These are phyloP conservation scores for Emergomyces orientalis DNA, from an alignment of 2,329 filamentous ascomycete species.

Conservation along the genomic window DNA sequence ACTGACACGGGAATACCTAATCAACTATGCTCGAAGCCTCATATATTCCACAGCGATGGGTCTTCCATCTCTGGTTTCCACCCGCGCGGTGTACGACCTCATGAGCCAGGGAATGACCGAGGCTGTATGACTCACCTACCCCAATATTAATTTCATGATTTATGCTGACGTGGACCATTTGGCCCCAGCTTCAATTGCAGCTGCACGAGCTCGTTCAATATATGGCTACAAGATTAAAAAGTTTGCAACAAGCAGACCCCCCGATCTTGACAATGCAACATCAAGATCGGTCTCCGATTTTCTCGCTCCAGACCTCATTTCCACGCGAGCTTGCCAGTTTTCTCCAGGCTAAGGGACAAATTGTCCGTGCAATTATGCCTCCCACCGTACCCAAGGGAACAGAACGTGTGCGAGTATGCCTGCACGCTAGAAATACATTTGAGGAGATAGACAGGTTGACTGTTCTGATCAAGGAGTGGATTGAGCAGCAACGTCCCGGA, in stretches of 20 bases:
- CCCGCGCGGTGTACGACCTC: slow-evolving; percentile 50
- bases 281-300: slow-evolving; percentile 52
- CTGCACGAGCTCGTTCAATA: slow-evolving; percentile 41
- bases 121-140: slow-evolving; percentile 24
- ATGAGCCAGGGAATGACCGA: slow-evolving; percentile 44
- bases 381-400: slow-evolving; percentile 57
- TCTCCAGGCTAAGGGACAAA: slow-evolving; percentile 51
- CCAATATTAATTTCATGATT: slow-evolving; percentile 9
- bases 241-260: slow-evolving; percentile 25
- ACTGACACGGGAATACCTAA: slow-evolving; percentile 52
- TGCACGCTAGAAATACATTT: slow-evolving; percentile 57
- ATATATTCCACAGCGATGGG: slow-evolving; percentile 67
- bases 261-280: slow-evolving; percentile 32
- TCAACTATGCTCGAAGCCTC: slow-evolving; percentile 66
- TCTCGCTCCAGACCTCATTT: slow-evolving; percentile 50
- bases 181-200: slow-evolving; percentile 31
- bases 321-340: slow-evolving; percentile 51
- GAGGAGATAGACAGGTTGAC: slow-evolving; percentile 49
- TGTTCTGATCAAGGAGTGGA: slow-evolving; percentile 11
- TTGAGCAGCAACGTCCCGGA: not conserved
- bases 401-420: slow-evolving; percentile 56
- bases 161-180: not conserved
- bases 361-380: slow-evolving; percentile 57
- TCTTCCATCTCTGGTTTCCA: slow-evolving; percentile 51
- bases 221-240: slow-evolving; percentile 37